A percentile compares a stretch with the other conserved stretches of the same genome.
These are phyloP conservation scores for Mycosarcoma mackinlayi DNA, from an alignment of 1,284 basidiomycete species.

Conservation along the genomic window DNA sequence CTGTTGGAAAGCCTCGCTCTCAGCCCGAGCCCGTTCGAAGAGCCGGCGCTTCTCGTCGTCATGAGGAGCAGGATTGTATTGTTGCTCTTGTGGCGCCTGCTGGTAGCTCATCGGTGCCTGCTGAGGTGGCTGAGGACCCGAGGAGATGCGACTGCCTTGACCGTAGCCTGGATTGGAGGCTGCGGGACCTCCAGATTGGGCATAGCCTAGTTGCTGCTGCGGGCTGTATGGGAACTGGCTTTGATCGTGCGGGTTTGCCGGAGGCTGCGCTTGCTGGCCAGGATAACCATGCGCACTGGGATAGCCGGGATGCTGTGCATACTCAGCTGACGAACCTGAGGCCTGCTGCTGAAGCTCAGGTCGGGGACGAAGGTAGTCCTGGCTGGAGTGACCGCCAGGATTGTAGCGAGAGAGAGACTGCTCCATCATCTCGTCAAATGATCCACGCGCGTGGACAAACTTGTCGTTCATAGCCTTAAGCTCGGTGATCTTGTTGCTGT, in stretches of 20 bases:
- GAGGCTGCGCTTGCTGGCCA: slow-evolving; percentile 13
- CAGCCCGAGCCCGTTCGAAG: slow-evolving; percentile 60
- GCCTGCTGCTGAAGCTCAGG: slow-evolving; percentile 43
- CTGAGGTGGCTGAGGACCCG: slow-evolving; percentile 21
- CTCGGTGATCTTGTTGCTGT: slow-evolving; percentile 73
- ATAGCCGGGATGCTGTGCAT: slow-evolving; percentile 34
- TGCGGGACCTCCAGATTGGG: slow-evolving; percentile 9
- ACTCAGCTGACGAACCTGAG: slow-evolving; percentile 37
- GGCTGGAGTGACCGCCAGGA: slow-evolving; percentile 44
- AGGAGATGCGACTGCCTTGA: slow-evolving; percentile 4
- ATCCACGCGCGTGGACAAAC: slow-evolving; percentile 82
- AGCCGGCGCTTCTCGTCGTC: slow-evolving; percentile 64
- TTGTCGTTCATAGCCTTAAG: slow-evolving; percentile 89
- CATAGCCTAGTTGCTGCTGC: slow-evolving; percentile 21
- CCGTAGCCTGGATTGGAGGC: slow-evolving; percentile 13
- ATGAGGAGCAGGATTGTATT: slow-evolving; percentile 39
- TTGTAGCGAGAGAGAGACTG: slow-evolving; percentile 81
- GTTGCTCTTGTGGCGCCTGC: slow-evolving; percentile 16
- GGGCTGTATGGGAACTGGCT: slow-evolving; percentile 51
- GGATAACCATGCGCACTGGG: slow-evolving; percentile 19
- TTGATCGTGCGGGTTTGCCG: slow-evolving; percentile 66
- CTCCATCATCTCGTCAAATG: slow-evolving; percentile 91
- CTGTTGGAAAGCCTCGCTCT: slow-evolving; percentile 63
- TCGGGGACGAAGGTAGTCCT: slow-evolving; percentile 38
- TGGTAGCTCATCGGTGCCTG: slow-evolving; percentile 14